Base-by-base conservation (phyloP, 2,329 filamentous ascomycete species). In the Pleurostoma richardsiae region DNA sequence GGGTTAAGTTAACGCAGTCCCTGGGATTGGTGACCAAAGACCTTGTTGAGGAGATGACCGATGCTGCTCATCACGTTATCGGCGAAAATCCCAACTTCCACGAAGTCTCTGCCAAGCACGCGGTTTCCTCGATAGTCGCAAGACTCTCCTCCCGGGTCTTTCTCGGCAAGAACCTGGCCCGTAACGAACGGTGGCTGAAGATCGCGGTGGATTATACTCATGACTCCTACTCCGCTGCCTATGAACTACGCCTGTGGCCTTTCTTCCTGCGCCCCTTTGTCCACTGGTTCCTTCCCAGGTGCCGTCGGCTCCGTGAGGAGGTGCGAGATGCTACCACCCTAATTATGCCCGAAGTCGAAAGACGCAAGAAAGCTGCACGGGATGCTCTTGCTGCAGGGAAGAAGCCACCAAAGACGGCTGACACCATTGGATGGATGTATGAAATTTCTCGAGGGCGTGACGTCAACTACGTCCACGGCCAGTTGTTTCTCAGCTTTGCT, bases 91-190 rank as follows among this genome's bases (percentile, higher is more conserved):
- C 41, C 43, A 41, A 36, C 8, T 36, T 10, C 19, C 2, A 3
- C 19, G 27, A 33, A 10, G n/a, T 49, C 10, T 10, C 40, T 4
- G 29, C 43, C 7, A 49, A 49, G 36, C 40, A 33, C 4, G 29
- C 36, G 30, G 19, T 73, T 19, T 66, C 73, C 3, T 59, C 65
- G n/a, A 52, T 75, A 6, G 65, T 80, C 7, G 71, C 73, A 11
- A 70, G 73, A 6, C 52, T 79, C 8, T 76, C 75, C 0, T 72
- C 75, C 2, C 64, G 72, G 4, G 66, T 77, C 4, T 77, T 78
- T 49, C 57, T 77, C 3, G 74, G 75, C 4, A 52, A 58, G 4
- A 59, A 63, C 4, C 54, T 76, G 10, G 74, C 71, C 56, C 70
- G 70, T 5, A 65, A 77, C 52, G 55, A 67, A 30, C 59, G 65